Conservation (phyloP, 2,329 filamentous ascomycete species). For the Diplodia corticola region DNA sequence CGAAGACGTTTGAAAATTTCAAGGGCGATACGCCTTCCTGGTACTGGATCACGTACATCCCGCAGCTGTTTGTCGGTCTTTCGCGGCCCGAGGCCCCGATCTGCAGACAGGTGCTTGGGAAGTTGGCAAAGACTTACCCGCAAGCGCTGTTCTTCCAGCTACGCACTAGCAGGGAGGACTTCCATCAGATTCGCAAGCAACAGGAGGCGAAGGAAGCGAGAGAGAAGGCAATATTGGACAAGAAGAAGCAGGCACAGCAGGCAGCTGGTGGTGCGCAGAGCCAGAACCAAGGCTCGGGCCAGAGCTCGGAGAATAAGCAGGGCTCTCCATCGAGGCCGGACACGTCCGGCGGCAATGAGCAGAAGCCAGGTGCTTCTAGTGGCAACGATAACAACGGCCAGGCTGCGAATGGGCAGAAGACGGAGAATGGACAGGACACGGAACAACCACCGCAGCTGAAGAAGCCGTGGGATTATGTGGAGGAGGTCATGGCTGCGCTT, state of each 20-base stretch:
- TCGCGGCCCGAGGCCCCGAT: slow-evolving; percentile 88
- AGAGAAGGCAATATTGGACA: slow-evolving; percentile 54
- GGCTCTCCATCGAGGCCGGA: slow-evolving; percentile 30
- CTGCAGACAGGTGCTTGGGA: slow-evolving; percentile 81
- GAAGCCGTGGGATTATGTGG: slow-evolving; percentile 93
- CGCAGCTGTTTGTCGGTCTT: slow-evolving; percentile 88
- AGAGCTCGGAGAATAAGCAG: slow-evolving; percentile 30
- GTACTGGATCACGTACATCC: slow-evolving; percentile 99
- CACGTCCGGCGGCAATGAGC: neutral
- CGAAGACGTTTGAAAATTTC: slow-evolving; percentile 87
- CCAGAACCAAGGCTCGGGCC: neutral
- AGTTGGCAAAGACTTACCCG: slow-evolving; percentile 93
- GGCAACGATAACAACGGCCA: slow-evolving; percentile 47
- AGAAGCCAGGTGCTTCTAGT: neutral
- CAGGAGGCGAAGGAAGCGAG: slow-evolving; percentile 63
- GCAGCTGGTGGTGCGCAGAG: slow-evolving; percentile 7
- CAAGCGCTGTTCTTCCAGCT: slow-evolving; percentile 95
- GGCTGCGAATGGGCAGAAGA: slow-evolving; percentile 50
- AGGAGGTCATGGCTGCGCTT: slow-evolving; percentile 91
- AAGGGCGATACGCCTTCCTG: slow-evolving; percentile 97
- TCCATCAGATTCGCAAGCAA: slow-evolving; percentile 85
- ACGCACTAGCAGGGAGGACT: slow-evolving; percentile 89
- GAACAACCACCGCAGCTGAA: slow-evolving; percentile 48
- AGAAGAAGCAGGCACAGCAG: slow-evolving; percentile 41
- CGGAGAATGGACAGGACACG: slow-evolving; percentile 37